Base-by-base conservation (phyloP, 2,329 filamentous ascomycete species). In the Fusarium proliferatum region DNA sequence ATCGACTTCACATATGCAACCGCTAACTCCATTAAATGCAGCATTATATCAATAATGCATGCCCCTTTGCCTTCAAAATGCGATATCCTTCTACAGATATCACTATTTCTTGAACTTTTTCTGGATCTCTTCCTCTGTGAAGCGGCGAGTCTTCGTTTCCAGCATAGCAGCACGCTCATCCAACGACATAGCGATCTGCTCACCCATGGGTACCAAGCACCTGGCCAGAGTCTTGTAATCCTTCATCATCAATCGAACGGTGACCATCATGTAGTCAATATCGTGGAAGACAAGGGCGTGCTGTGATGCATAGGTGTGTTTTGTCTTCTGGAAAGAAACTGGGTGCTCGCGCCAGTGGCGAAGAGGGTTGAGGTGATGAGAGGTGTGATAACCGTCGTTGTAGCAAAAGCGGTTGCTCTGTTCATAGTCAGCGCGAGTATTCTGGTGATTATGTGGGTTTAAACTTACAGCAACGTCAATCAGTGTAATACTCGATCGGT, bases 311-410 rank as follows among this genome's bases (percentile, higher is more conserved):
- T 95, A 96, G 6, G 86, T 87, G 30, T 88, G 82, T 81, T 94
- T 94, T 51, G 90, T 88, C 74, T 90, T 87, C 4, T 95, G 84
- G 81, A 96, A 94, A 11, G 92, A 89, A 17, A 90, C 85, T 0
- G 93, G 93, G 76, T 95, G 93, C 26, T 95, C 92, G 64, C 93
- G 90, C 93, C 93, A 96, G 83, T 95, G 94, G 4, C 93, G 89
- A 34, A 89, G 87, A 1, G 92, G 93, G 82, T 95, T 94, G 58
- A 95, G 88, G 77, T 95, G 93, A 79, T 95, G 93, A 23, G 92
- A 94, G 11, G 92, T 95, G 82, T 95, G 93, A 81, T 94, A 95
- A 72, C 93, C 93, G 76, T 95, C 93, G 76, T 95, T 95, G 87
- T 92, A 95, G 83, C 92, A 95, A 81, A 92, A 92, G 41, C 93